These are phyloP conservation scores for Mangifera indica DNA, from an alignment of 345 rosid species.

Conservation along the genomic window DNA sequence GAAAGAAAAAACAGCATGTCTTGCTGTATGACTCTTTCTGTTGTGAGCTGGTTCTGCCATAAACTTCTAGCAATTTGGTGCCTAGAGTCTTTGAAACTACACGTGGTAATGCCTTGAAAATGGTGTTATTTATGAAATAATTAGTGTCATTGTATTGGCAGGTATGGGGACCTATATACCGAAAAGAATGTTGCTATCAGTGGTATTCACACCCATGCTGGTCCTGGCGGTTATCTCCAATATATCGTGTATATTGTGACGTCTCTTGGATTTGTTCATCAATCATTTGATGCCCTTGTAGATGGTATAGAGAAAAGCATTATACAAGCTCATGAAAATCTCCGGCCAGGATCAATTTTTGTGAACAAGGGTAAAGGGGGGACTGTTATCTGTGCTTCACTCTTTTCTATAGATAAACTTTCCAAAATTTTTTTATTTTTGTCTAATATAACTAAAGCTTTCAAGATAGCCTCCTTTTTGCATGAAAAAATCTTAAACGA, in stretches of 20 bases:
- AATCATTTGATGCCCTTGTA: constrained; percentile 90
- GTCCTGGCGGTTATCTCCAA: constrained; percentile 98
- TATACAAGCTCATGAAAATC: constrained; percentile 86
- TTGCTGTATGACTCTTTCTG: neutral
- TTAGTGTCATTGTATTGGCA: constrained; percentile 29
- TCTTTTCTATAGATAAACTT: constrained; percentile 10
- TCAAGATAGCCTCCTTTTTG: neutral
- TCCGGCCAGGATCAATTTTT: constrained; percentile 76
- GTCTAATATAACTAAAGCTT: neutral
- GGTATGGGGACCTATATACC: constrained; percentile 84
- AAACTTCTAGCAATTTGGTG: neutral
- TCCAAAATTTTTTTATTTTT: too few species aligned
- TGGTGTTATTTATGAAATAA: constrained; percentile 2
- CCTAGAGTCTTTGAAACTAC: neutral
- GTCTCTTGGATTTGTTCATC: constrained; percentile 91
- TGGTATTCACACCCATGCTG: constrained; percentile 97
- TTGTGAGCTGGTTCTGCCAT: neutral
- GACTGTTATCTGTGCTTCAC: constrained; percentile 8
- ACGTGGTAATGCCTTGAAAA: neutral
- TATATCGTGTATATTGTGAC: constrained; percentile 83
- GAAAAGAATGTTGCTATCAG: constrained; percentile 89
- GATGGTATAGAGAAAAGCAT: constrained; percentile 93
- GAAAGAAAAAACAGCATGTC: neutral
- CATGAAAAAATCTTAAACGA: too few species aligned
- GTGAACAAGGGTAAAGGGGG: constrained; percentile 60